A percentile compares a stretch with the other conserved stretches of the same genome.
Evolutionary conservation across 768 basidiomycete genomes (phyloP).

Genomic region (Tulasnella sp.): DNA sequence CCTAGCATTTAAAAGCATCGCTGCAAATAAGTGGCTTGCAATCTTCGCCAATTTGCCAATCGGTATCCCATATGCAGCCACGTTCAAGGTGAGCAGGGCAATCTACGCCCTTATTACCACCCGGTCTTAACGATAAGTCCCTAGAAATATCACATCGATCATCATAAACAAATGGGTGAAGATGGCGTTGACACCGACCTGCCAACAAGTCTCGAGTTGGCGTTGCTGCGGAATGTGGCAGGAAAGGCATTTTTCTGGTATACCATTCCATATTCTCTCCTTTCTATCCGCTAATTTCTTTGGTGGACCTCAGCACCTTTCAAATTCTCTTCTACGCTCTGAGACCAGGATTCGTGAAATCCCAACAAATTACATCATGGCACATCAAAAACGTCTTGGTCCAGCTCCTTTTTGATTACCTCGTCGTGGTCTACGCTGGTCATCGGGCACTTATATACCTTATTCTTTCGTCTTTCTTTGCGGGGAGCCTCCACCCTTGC

Average conservation of each 20-base stretch:
- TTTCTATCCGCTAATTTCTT: neutral
- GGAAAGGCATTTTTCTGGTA: conserved; percentile 98
- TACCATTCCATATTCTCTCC: conserved; percentile 29
- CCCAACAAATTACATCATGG: conserved; percentile 74
- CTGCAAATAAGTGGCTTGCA: conserved; percentile 77
- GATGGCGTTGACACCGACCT: conserved; percentile 96
- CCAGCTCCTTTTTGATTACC: conserved; percentile 65
- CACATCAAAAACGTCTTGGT: conserved; percentile 67
- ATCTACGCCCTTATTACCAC: neutral
- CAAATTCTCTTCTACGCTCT: conserved; percentile 98
- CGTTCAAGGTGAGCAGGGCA: conserved; percentile 67
- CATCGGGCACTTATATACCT: conserved; percentile 57
- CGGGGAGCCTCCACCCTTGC: conserved; percentile 90
- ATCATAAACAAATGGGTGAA: conserved; percentile 92
- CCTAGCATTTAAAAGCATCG: conserved; percentile 77
- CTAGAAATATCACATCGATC: conserved; percentile 88
- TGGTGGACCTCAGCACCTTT: conserved; percentile 58
- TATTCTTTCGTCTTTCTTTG: conserved; percentile 86
- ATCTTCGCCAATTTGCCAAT: conserved; percentile 91
- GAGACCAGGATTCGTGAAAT: conserved; percentile 84
- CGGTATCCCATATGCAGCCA: conserved; percentile 87
- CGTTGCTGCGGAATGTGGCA: conserved; percentile 86
- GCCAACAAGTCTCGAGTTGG: conserved; percentile 75
- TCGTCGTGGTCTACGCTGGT: conserved; percentile 48
- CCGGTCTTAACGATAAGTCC: neutral